phyloP scores from a whole-genome alignment of 2,329 filamentous ascomycete genomes.

The Aspergillus phoenicis region DNA sequence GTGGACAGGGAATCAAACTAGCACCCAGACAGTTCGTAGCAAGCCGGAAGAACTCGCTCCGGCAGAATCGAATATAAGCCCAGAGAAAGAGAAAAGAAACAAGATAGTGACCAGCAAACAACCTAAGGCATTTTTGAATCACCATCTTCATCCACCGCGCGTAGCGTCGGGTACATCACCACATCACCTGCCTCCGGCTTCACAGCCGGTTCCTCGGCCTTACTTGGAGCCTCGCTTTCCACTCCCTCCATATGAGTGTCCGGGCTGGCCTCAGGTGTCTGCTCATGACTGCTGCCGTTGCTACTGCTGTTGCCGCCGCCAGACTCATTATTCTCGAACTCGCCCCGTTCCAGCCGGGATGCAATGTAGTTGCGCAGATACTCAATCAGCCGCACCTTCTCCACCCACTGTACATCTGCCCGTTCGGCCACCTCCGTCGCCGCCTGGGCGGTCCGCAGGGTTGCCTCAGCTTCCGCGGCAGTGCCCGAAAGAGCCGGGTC shows the following conservation, averaged over 20 bases:
- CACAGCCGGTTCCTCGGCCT: constrained; percentile 21
- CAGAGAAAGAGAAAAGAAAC: constrained; percentile 17
- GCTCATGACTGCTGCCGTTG: constrained; percentile 9
- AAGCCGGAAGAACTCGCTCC: constrained; percentile 4
- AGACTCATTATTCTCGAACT: constrained; percentile 43
- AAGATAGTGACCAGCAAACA: constrained; percentile 7
- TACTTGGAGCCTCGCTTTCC: constrained; percentile 41
- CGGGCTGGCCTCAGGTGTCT: constrained; percentile 23
- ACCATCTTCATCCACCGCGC: constrained; percentile 37
- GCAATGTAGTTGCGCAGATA: constrained; percentile 60
- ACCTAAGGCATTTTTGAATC: constrained; percentile 40
- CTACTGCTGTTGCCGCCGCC: background rate
- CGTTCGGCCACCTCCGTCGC: constrained; percentile 45
- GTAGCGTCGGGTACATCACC: constrained; percentile 38
- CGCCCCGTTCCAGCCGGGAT: constrained; percentile 56
- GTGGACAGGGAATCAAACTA: constrained; percentile 12
- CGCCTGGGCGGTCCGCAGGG: constrained; percentile 39
- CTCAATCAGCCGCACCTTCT: constrained; percentile 67
- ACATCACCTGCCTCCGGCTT: constrained; percentile 29
- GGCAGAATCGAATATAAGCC: constrained; percentile 15
- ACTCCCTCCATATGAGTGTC: constrained; percentile 34
- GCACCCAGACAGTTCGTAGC: constrained; percentile 5
- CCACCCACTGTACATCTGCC: constrained; percentile 61
- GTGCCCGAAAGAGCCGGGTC: constrained; percentile 45
- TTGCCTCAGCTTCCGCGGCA: constrained; percentile 35